Evolutionary conservation across 768 basidiomycete species (phyloP), one percentile per base, ranked within the genome.

Genomic region (Lyophyllum decastes): DNA sequence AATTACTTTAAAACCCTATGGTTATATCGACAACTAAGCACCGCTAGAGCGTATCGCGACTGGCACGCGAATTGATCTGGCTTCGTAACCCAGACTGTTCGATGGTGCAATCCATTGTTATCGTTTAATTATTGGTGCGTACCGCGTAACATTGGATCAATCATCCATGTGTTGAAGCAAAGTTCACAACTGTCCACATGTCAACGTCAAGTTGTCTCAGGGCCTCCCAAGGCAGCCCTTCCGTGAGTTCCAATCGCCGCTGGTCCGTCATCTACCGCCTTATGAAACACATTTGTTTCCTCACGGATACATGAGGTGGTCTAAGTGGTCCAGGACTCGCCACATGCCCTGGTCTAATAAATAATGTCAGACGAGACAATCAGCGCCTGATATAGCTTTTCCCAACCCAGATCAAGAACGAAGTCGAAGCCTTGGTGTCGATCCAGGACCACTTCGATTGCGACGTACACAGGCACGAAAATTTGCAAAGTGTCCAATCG

Each of bases 381-480:
- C 11, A 16, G 14, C 7, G 38, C 38, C 17, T 40, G 38, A 40
- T 19, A 43, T 19, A 43, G 19, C n/a, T n/a, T 17, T 34, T 34
- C 27, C 26, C 30, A 30, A 10, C 10, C 5, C 30, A 40, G 33
- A 51, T 51, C 34, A 11, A 34, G 34, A 24, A 46, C 22, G 12
- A 47, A 25, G 47, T 47, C 53, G 44, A 55, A 52, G 48, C n/a
- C 49, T 44, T 40, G 25, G 52, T 50, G 50, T 40, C 54, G 50
- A 56, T 60, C n/a, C 59, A 52, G 34, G 46, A 24, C 35, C 16
- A 12, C 48, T 9, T 49, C 38, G 54, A 52, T 52, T 50, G 34
- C 50, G 25, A 40, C 1, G 35, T n/a, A 46, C 53, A 35, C 11
- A 46, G 22, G 35, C 49, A 30, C 33, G 30, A 49, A 16, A 49